Evolutionary conservation across 208 protist species (phyloP).

Genomic region (Zelonia costaricensis): DNA sequence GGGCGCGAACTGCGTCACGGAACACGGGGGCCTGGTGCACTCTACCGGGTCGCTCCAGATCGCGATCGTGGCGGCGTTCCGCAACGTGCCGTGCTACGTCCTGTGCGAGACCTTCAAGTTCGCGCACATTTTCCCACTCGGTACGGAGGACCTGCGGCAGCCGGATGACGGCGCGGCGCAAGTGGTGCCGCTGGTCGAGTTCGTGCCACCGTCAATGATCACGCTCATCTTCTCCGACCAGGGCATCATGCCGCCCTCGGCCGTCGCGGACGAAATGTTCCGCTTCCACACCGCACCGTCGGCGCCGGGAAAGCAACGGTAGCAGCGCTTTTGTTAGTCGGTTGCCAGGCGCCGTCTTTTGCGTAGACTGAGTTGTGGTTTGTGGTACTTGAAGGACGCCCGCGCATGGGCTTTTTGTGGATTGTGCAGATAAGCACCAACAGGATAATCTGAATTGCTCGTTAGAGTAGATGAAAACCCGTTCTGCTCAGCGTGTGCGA

Average conservation of each 20-base stretch:
- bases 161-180: slow-evolving; percentile 39
- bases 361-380: too few species aligned
- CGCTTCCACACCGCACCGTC: slow-evolving; percentile 76
- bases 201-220: slow-evolving; percentile 88
- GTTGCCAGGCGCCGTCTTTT: neutral
- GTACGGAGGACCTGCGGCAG: slow-evolving; percentile 91
- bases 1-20: slow-evolving; percentile 98
- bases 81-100: slow-evolving; percentile 98
- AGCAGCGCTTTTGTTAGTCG: neutral
- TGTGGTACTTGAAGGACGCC: too few species aligned
- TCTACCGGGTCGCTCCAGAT: slow-evolving; percentile 98
- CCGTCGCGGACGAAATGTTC: slow-evolving; percentile 99
- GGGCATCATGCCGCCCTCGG: slow-evolving; percentile 98
- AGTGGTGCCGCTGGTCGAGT: slow-evolving; percentile 82
- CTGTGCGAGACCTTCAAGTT: slow-evolving; percentile 99
- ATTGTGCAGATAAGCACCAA: too few species aligned
- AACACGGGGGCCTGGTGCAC: slow-evolving; percentile 99
- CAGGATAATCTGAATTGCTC: too few species aligned
- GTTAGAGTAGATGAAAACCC: too few species aligned
- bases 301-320: slow-evolving; percentile 60
- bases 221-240: slow-evolving; percentile 98
- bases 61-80: slow-evolving; percentile 93
- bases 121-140: slow-evolving; percentile 96
- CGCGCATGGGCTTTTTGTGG: too few species aligned
- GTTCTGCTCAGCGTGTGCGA: too few species aligned